These are phyloP conservation scores for Lenwebbia sp. DNA, from an alignment of 345 rosid species.

Conservation along the genomic window DNA sequence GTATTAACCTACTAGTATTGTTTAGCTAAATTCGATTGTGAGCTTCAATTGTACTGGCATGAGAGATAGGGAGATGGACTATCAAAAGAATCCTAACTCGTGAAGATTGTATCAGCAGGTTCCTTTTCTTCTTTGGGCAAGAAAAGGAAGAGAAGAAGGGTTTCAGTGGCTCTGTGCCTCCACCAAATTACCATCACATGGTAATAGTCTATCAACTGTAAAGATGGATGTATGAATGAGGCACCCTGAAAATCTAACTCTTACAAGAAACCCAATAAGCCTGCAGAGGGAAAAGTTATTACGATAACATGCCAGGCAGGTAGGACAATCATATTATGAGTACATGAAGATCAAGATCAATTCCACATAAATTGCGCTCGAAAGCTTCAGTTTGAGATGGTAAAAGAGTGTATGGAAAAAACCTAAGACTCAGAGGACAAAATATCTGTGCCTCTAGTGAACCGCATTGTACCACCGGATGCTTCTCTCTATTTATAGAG, in stretches of 20 bases:
- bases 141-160: neutral
- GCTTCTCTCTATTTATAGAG: neutral
- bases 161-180: neutral
- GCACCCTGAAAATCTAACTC: neutral
- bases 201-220: neutral
- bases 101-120: neutral
- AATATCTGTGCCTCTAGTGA: neutral
- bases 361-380: neutral
- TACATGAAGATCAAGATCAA: neutral
- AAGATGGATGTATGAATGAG: neutral
- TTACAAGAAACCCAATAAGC: neutral
- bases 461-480: neutral
- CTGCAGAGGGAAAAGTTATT: neutral
- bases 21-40: neutral
- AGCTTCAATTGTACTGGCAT: neutral
- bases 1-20: neutral
- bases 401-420: neutral
- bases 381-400: neutral
- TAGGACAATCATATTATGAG: neutral
- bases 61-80: neutral
- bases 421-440: neutral
- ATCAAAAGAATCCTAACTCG: neutral
- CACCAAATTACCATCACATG: neutral
- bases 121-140: neutral
- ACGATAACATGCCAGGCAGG: neutral